Evolutionary conservation across 2,329 filamentous ascomycete genomes (phyloP).

Genomic region (Hansfordia pulvinata): DNA sequence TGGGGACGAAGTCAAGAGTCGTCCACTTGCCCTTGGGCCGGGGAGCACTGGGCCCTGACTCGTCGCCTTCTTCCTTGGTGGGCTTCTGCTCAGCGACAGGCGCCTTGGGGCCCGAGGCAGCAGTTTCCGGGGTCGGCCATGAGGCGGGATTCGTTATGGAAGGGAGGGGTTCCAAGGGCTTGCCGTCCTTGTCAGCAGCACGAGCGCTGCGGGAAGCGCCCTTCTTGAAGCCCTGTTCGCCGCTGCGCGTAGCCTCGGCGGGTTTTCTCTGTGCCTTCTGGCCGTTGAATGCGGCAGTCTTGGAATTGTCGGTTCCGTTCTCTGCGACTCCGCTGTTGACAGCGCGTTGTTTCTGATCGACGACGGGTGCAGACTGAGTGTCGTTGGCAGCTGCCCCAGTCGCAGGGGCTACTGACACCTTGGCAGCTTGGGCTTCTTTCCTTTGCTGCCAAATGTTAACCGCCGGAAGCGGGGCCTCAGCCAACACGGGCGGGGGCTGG

Average conservation of each 20-base stretch:
- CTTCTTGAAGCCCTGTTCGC: conserved; percentile 26
- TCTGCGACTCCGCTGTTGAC: conserved; percentile 1
- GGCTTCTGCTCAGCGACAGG: conserved; percentile 52
- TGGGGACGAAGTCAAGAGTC: conserved; percentile 67
- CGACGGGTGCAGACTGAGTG: conserved; percentile 1
- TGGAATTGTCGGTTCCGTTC: conserved; percentile 1
- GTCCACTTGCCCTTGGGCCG: conserved; percentile 78
- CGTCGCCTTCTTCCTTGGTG: conserved; percentile 42
- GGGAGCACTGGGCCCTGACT: conserved; percentile 29
- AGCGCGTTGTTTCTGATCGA: conserved; percentile 8
- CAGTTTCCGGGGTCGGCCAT: conserved; percentile 85
- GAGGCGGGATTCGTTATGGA: conserved; percentile 62
- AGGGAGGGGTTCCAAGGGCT: conserved; percentile 28
- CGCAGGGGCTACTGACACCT: conserved; percentile 20
- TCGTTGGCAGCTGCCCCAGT: conserved; percentile 11
- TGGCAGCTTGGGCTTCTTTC: conserved; percentile 48
- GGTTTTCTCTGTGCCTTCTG: conserved; percentile 28
- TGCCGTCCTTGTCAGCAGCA: conserved; percentile 27
- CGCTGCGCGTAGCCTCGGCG: conserved; percentile 23
- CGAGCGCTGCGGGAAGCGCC: conserved; percentile 30
- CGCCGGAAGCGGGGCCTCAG: conserved; percentile 67
- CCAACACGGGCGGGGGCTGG: conserved; percentile 49
- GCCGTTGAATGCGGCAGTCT: conserved; percentile 17
- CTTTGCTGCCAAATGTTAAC: conserved; percentile 86
- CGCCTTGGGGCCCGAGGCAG: conserved; percentile 62